Base-by-base conservation (phyloP, 495 filamentous ascomycete genomes). In the Jackrogersella multiformis region DNA sequence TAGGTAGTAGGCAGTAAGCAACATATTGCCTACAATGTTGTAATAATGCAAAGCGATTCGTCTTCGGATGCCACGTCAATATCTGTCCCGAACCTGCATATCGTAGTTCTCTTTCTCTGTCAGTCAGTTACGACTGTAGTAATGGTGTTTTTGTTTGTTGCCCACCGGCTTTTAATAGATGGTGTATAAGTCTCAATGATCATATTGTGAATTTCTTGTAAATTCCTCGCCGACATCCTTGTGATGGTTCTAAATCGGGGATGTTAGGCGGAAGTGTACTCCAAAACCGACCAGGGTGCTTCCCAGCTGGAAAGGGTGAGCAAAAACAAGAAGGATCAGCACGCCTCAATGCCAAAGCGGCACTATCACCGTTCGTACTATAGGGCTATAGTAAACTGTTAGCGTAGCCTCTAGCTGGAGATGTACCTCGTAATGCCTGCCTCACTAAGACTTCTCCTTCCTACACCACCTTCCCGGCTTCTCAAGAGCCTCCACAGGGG, bases 401-500 rank as follows among this genome's bases (percentile, higher is more conserved):
- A 62, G 65, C 38, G 51, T 36, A 26, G 21, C n/a, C n/a, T n/a
- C n/a, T n/a, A n/a, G n/a, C 21, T 51, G 32, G n/a, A 24, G 20
- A 16, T 42, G 28, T 18, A 32, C 24, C 52, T 56, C 35, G 34
- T 57, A 42, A 34, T 32, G 41, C 12, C 6, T 49, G 13, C 1
- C 10, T 15, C 21, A 28, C 44, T 48, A 26, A 44, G 18, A 12
- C 16, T 44, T 44, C 10, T 18, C 38, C 15, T 20, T 42, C 38
- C 10, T 42, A 42, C 38, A 42, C 16, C 45, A 16, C 28, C 24
- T 45, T 39, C 44, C 44, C 21, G 21, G 15, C 44, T 13, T 28
- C 46, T 4, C 35, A 32, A 69, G 67, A 70, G 67, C 67, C 67
- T 65, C 67, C 36, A 51, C 56, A 66, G 61, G 67, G 61, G 57